phyloP scores from a whole-genome alignment of 2,329 filamentous ascomycete species.

The Nothophaeocryptopus gaeumannii region DNA sequence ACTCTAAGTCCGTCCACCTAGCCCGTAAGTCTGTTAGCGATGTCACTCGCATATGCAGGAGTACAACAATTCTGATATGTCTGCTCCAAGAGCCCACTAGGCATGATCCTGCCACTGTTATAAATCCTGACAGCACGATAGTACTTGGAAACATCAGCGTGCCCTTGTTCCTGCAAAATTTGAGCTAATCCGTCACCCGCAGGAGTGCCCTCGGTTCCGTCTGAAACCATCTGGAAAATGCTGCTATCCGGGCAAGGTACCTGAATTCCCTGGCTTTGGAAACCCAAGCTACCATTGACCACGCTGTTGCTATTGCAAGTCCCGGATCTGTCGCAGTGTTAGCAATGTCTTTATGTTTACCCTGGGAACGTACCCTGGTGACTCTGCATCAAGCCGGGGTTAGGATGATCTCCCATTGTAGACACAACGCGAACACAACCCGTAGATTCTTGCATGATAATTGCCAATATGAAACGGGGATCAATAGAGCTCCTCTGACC shows the following conservation, averaged over 20 bases:
- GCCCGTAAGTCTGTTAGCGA: neutral
- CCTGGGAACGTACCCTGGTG: conserved; percentile 34
- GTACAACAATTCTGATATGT: no score
- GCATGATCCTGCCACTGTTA: no score
- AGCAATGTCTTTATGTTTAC: neutral
- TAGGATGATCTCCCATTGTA: conserved; percentile 40
- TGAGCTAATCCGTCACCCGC: conserved; percentile 46
- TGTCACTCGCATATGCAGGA: neutral
- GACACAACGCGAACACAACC: conserved; percentile 48
- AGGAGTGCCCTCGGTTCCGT: conserved; percentile 44
- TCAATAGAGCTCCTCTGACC: conserved; percentile 36
- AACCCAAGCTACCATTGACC: no score
- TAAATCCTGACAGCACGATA: no score
- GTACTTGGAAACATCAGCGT: no score
- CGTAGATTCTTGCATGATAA: conserved; percentile 47
- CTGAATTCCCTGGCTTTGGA: conserved; percentile 28
- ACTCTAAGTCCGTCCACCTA: neutral
- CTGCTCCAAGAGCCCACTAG: no score
- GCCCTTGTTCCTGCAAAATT: conserved; percentile 32
- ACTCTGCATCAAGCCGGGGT: conserved; percentile 48
- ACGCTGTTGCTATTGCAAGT: conserved; percentile 38
- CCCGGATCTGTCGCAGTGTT: conserved; percentile 31
- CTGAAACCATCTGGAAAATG: conserved; percentile 42
- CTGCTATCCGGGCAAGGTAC: conserved; percentile 40
- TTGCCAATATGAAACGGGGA: conserved; percentile 44